Base-by-base conservation (phyloP, 441 rosid genomes). In the Brassica hybrid region DNA sequence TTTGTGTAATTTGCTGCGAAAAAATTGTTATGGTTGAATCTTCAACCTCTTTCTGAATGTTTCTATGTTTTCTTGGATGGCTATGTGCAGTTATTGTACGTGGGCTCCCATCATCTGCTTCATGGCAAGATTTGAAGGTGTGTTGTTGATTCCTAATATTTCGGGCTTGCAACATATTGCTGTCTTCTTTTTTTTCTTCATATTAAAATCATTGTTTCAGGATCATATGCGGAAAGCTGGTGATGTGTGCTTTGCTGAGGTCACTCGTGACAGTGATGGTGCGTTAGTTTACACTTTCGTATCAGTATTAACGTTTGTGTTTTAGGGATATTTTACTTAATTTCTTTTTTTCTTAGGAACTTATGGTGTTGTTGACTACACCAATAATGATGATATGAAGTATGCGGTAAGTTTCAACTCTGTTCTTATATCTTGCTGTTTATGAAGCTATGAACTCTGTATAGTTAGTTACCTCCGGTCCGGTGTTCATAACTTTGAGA, bases 81-180 rank as follows among this genome's bases (percentile, higher is more conserved):
- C 70, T 69, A 45, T 52, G 32, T 30, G 64, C 79, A 77, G 96
- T 93, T 32, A 76, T 90, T 73, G 91, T 92, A 5, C 88, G 83
- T 74, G 93, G 94, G n/a, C 90, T 86, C 12, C 94, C 96, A 65
- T 87, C 94, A 71, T 93, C 97, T 82, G 96, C 97, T 79, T 93
- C 97, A 63, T 93, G 97, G 97, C 96, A 92, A 82, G 97, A 92
- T 83, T 76, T 91, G 82, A 92, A 91, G 97, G 97, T 88, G 54
- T 54, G 75, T 27, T 59, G 75, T 27, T 62, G 65, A 36, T 21
- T 17, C 58, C 50, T 54, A 25, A 12, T 38, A 18, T 19, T 61
- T 48, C 6, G 11, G 5, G 6, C 34, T 64, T 7, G 27, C 13
- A 19, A 19, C 19, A 2, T 13, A 3, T 64, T 36, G 25, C 9